phyloP scores from a whole-genome alignment of 2,329 filamentous ascomycete species.

The Aureobasidium sp. region DNA sequence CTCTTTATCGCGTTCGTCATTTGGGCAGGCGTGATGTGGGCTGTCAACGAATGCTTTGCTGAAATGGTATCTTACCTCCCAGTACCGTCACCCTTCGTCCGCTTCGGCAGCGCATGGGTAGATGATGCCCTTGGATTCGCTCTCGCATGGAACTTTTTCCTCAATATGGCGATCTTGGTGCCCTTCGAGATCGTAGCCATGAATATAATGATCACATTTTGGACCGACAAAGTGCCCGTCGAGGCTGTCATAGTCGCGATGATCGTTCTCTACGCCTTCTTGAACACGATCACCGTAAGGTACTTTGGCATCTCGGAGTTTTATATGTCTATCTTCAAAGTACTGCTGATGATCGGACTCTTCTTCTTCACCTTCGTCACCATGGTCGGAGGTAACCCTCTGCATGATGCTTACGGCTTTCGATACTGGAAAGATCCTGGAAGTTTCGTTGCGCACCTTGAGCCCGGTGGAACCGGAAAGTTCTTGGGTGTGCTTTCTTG shows the following conservation, averaged over 20 bases:
- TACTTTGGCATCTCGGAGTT: constrained; percentile 39
- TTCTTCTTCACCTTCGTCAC: constrained; percentile 35
- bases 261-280: constrained; percentile 22
- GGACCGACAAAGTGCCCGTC: constrained; percentile 17
- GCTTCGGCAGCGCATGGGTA: constrained; percentile 47
- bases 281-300: constrained; percentile 41
- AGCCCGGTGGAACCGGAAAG: constrained; percentile 24
- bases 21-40: constrained; percentile 22
- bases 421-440: constrained; percentile 35
- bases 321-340: constrained; percentile 48
- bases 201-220: constrained; percentile 14
- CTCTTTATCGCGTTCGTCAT: constrained; percentile 30
- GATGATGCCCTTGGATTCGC: constrained; percentile 50
- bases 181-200: constrained; percentile 34
- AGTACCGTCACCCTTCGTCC: constrained; percentile 7
- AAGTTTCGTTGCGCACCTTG: constrained; percentile 24
- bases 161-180: constrained; percentile 41
- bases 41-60: constrained; percentile 17
- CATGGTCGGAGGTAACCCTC: constrained; percentile 30
- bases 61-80: constrained; percentile 10
- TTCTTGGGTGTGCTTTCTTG: constrained; percentile 30
- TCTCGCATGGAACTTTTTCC: constrained; percentile 40
- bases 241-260: constrained; percentile 14
- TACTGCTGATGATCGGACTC: constrained; percentile 39
- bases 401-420: constrained; percentile 35